Evolutionary conservation across 2,329 filamentous ascomycete genomes (phyloP).

Genomic region (Alternaria brassicae): DNA sequence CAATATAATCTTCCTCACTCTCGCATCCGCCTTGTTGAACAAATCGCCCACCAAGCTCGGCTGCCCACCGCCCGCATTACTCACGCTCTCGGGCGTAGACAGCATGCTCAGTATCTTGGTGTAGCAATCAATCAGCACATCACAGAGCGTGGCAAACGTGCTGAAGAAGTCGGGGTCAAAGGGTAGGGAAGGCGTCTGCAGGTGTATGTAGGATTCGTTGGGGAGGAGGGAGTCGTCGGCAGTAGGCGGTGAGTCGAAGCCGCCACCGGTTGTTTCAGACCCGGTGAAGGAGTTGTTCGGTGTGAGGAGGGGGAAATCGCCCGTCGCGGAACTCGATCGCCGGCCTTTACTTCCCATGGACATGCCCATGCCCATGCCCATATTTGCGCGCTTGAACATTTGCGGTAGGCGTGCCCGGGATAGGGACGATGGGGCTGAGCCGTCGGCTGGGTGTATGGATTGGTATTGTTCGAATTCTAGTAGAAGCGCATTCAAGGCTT

Average conservation of each 20-base stretch:
- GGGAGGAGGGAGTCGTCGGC: conserved; percentile 40
- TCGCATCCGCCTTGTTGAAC: conserved; percentile 87
- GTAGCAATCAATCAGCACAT: conserved; percentile 93
- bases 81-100: conserved; percentile 66
- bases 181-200: conserved; percentile 89
- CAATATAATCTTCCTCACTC: conserved; percentile 86
- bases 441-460: conserved; percentile 80
- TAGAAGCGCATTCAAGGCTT: conserved; percentile 82
- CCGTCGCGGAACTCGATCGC: conserved; percentile 67
- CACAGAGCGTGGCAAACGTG: conserved; percentile 94
- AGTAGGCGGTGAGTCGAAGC: conserved; percentile 43
- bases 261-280: conserved; percentile 21
- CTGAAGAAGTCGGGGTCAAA: conserved; percentile 98
- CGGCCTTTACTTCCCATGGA: conserved; percentile 50
- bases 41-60: conserved; percentile 71
- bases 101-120: conserved; percentile 77
- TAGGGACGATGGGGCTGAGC: conserved; percentile 71
- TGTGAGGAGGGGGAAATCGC: conserved; percentile 43
- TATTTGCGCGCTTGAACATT: conserved; percentile 58
- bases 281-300: conserved; percentile 31
- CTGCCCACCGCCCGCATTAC: conserved; percentile 33
- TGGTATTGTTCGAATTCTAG: conserved; percentile 95
- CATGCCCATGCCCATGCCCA: conserved; percentile 48
- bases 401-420: conserved; percentile 73
- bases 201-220: conserved; percentile 87